phyloP scores from a whole-genome alignment of 192 early-diverging fungal species.

The Podila epicladia region DNA sequence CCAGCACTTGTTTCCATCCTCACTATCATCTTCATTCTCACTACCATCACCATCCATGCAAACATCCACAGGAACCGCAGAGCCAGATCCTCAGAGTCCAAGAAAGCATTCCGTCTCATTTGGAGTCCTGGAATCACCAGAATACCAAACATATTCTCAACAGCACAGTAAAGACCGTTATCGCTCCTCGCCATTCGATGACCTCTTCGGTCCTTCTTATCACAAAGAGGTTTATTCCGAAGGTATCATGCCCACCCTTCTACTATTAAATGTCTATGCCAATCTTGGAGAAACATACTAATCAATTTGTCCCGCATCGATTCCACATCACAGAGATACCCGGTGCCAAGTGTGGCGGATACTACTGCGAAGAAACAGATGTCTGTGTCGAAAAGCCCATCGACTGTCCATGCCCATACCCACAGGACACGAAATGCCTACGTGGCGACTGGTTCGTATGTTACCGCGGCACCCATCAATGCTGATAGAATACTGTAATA shows the following conservation, averaged over 20 bases:
- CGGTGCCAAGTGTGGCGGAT: background rate
- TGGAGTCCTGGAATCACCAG: background rate
- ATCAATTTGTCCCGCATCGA: background rate
- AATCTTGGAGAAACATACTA: too few species aligned
- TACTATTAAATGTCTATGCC: too few species aligned
- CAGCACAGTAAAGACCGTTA: background rate
- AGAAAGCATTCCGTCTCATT: background rate
- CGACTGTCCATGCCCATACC: conserved; percentile 1
- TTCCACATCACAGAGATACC: background rate
- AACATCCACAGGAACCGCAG: too few species aligned
- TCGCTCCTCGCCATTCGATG: background rate
- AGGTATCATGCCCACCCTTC: background rate
- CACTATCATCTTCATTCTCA: background rate
- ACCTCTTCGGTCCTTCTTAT: background rate
- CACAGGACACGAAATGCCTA: background rate
- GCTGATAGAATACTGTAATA: background rate
- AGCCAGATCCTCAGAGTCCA: too few species aligned
- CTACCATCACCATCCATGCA: background rate
- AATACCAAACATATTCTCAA: background rate
- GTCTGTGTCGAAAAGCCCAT: background rate
- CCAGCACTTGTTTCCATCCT: background rate
- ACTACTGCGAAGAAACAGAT: background rate
- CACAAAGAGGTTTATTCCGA: background rate
- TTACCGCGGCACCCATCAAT: background rate
- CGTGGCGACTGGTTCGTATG: conserved; percentile 6